Evolutionary conservation across 768 basidiomycete species (phyloP).

Genomic region (Kwoniella dendrophila): DNA sequence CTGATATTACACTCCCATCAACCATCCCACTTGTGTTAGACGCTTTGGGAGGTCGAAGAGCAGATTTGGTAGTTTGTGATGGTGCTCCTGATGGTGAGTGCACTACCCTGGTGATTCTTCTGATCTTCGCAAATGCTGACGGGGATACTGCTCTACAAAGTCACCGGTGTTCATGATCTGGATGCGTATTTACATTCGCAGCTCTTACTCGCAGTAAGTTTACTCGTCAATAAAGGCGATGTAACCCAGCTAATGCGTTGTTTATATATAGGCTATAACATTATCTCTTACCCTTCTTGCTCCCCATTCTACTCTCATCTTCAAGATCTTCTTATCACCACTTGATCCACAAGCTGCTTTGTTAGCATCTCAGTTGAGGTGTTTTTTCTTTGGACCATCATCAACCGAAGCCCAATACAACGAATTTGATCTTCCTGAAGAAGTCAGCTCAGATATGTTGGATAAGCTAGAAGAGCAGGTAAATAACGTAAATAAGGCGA

Average conservation of each 20-base stretch:
- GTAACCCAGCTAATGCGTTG: background rate
- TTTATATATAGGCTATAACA: constrained; percentile 54
- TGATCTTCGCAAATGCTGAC: background rate
- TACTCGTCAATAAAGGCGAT: background rate
- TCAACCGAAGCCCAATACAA: constrained; percentile 1
- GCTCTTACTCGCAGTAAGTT: constrained; percentile 57
- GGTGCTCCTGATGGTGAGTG: constrained; percentile 59
- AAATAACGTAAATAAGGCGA: background rate
- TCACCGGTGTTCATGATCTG: constrained; percentile 60
- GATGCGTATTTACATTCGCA: constrained; percentile 60
- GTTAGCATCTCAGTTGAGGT: constrained; percentile 56
- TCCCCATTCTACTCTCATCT: constrained; percentile 57
- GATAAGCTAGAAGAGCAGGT: background rate
- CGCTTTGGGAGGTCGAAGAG: constrained; percentile 56
- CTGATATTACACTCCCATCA: constrained; percentile 58
- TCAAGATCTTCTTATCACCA: constrained; percentile 59
- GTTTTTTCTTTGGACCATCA: constrained; percentile 55
- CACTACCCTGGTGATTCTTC: background rate
- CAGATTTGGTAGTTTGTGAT: constrained; percentile 60
- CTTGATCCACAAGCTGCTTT: constrained; percentile 54
- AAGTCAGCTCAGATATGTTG: constrained; percentile 12
- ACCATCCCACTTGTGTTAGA: constrained; percentile 57
- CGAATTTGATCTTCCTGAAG: constrained; percentile 28
- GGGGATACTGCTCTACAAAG: constrained; percentile 33
- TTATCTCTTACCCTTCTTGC: constrained; percentile 58